A percentile compares a stretch with the other conserved stretches of the same genome.
phyloP scores from a whole-genome alignment of 176 grass and related monocot species.

The Saccharum officinarum region DNA sequence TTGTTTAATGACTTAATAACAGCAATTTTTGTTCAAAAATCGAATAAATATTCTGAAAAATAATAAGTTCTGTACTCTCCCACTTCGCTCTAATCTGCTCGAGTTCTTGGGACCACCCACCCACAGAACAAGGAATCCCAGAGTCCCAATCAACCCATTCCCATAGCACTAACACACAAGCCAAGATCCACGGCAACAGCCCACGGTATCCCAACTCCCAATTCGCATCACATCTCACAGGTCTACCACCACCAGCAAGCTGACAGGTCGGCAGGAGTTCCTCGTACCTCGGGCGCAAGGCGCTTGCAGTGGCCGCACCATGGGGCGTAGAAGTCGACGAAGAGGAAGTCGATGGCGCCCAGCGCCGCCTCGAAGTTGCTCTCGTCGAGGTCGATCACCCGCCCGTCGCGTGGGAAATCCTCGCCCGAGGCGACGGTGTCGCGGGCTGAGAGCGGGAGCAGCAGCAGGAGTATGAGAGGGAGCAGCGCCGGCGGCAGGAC shows the following conservation, averaged over 20 bases:
- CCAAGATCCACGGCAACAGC: constrained; percentile 33
- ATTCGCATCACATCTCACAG: constrained; percentile 34
- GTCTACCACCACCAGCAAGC: background rate
- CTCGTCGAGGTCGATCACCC: constrained; percentile 89
- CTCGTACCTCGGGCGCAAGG: constrained; percentile 77
- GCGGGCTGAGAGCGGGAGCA: constrained; percentile 33
- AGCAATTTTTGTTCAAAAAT: background rate
- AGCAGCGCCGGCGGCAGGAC: constrained; percentile 23
- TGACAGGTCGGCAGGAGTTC: background rate
- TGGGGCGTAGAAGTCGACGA: constrained; percentile 94
- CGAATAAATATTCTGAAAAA: constrained; percentile 1
- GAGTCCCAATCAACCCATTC: background rate
- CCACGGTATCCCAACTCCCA: constrained; percentile 6
- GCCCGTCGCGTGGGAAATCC: constrained; percentile 72
- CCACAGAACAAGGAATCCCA: constrained; percentile 6
- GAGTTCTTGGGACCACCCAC: constrained; percentile 18
- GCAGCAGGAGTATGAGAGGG: constrained; percentile 14
- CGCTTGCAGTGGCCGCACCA: constrained; percentile 98
- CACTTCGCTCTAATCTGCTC: constrained; percentile 13
- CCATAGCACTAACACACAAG: constrained; percentile 3
- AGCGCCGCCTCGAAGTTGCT: constrained; percentile 82
- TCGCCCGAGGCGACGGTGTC: constrained; percentile 12
- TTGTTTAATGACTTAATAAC: background rate
- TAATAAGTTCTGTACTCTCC: background rate
- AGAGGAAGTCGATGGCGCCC: constrained; percentile 72